These are phyloP conservation scores for Backusella westeae DNA, from an alignment of 192 early-diverging fungal genomes.

Conservation along the genomic window DNA sequence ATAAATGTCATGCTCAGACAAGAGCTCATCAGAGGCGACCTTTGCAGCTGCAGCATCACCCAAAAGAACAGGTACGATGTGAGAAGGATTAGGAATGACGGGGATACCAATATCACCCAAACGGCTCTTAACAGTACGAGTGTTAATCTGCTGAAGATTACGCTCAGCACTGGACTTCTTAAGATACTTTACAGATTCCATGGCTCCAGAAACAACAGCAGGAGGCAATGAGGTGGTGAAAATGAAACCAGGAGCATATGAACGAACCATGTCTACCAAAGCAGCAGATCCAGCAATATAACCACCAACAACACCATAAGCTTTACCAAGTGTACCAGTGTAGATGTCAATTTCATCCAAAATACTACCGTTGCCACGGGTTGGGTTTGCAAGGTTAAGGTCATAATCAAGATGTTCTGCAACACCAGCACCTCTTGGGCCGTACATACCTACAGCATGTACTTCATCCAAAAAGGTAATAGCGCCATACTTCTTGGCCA, in stretches of 20 bases:
- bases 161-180: constrained; percentile 85
- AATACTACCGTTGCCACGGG: constrained; percentile 48
- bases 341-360: constrained; percentile 93
- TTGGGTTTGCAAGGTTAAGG: constrained; percentile 54
- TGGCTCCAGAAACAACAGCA: constrained; percentile 84
- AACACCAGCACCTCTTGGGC: constrained; percentile 87
- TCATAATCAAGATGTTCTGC: constrained; percentile 91
- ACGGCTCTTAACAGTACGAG: constrained; percentile 80
- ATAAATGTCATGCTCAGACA: constrained; percentile 90
- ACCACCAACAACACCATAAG: constrained; percentile 95
- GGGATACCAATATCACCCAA: constrained; percentile 86
- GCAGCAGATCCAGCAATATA: constrained; percentile 91
- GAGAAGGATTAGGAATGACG: constrained; percentile 97
- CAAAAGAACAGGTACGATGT: constrained; percentile 98
- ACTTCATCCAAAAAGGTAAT: constrained; percentile 98
- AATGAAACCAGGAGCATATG: constrained; percentile 98
- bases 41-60: constrained; percentile 96
- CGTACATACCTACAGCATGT: constrained; percentile 99
- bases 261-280: constrained; percentile 93
- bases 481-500: constrained; percentile 94
- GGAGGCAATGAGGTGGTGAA: constrained; percentile 99
- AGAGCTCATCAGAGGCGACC: constrained; percentile 88
- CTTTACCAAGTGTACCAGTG: constrained; percentile 96
- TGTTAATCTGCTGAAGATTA: constrained; percentile 90
- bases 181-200: constrained; percentile 92